Evolutionary conservation across 371 early-diverging fungal genomes (phyloP), one percentile per base, ranked within the genome.

Genomic region (Mucor mucedo): DNA sequence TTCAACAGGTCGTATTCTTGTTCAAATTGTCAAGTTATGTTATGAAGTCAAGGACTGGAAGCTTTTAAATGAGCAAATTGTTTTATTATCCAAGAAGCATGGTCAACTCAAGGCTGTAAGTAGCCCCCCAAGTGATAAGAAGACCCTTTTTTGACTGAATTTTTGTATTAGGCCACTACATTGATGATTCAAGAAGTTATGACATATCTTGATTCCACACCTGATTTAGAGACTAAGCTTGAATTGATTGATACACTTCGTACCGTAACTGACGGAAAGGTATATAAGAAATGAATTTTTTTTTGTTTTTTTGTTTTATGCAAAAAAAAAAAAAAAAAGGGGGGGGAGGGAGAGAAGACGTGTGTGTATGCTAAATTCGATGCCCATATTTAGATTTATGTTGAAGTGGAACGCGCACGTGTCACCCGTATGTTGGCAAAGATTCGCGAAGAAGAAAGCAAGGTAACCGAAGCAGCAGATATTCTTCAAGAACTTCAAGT

Each of bases 221-320:
- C 93, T 8, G 87, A 93, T 66, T 87, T 88, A 86, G 84, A 87
- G 41, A 86, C 89, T 16, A 92, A 93, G 75, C 81, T 96, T 38
- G 94, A 93, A 74, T 86, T 97, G 67, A 96, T 99, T 52, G 93
- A 95, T 52, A 92, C 97, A 14, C 82, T 99, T 71, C 85, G 98
- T 41, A 91, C 90, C 10, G 96, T 98, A 4, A 99, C 99, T 3
- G 99, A 98, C 66, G 99, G 98, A 62, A 98, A 97, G 86, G 93
- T 93, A 83, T 11, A 32, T 11, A 16, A 42, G 3, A 8, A 35
- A 27, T 47, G n/a, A 47, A 50, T 21, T 0, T 0, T 21, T 21
- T 21, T 21, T n/a, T n/a, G n/a, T n/a, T 21, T 21, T 21, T 21
- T 21, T 21, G 21, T 21, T 21, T 21, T 21, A 21, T 21, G 21